Conservation (phyloP, 1,284 basidiomycete species). For the Blastosporella zonata region DNA sequence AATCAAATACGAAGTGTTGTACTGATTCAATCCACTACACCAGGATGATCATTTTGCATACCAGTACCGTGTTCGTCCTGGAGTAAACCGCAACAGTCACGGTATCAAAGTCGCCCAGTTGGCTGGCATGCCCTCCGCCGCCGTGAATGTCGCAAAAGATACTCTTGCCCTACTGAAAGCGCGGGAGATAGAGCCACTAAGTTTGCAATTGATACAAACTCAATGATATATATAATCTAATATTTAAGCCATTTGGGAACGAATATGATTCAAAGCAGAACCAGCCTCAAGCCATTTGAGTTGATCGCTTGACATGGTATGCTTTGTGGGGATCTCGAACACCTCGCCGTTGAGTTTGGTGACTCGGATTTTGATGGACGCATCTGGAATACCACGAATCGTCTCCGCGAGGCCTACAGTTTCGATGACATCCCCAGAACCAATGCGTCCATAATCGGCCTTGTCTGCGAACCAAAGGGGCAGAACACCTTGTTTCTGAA, state of each 20-base stretch:
- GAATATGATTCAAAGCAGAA: conserved; percentile 84
- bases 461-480: conserved; percentile 91
- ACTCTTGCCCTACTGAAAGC: conserved; percentile 41
- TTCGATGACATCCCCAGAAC: conserved; percentile 73
- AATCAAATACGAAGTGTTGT: conserved; percentile 1
- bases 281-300: conserved; percentile 84
- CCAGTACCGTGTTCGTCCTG: conserved; percentile 76
- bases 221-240: not conserved
- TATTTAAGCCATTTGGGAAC: conserved; percentile 45
- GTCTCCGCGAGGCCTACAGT: conserved; percentile 52
- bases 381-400: conserved; percentile 47
- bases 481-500: conserved; percentile 90
- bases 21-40: conserved; percentile 5
- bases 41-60: conserved; percentile 79
- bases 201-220: conserved; percentile 6
- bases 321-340: conserved; percentile 71
- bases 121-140: conserved; percentile 77
- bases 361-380: conserved; percentile 65
- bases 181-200: conserved; percentile 16
- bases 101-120: conserved; percentile 89
- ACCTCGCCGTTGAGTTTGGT: conserved; percentile 62
- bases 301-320: conserved; percentile 90
- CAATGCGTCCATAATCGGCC: conserved; percentile 79
- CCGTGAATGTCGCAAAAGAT: conserved; percentile 55
- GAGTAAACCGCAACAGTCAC: conserved; percentile 90